Conservation (phyloP, 1,284 basidiomycete species). For the Trichosporon sp. region DNA sequence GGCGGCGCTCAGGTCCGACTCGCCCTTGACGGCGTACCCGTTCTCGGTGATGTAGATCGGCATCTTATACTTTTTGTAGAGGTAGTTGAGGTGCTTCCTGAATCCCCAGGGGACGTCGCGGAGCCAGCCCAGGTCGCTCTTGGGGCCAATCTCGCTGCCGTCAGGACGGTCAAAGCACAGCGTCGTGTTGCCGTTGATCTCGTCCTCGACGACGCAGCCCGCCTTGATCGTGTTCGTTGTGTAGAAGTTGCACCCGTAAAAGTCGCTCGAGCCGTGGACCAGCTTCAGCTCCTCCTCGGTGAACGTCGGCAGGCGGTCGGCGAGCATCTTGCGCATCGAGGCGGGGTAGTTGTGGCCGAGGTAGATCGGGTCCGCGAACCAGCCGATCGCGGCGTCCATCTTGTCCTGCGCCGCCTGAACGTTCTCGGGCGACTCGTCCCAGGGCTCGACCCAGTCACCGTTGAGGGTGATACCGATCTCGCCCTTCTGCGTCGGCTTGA, state of each 20-base stretch:
- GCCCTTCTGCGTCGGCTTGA: constrained; percentile 57
- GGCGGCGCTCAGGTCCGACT: constrained; percentile 62
- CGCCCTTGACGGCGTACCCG: constrained; percentile 71
- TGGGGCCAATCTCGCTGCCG: constrained; percentile 69
- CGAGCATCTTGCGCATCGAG: constrained; percentile 65
- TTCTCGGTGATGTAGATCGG: constrained; percentile 75
- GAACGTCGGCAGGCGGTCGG: constrained; percentile 68
- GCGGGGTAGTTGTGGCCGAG: constrained; percentile 62
- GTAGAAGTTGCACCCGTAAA: constrained; percentile 61
- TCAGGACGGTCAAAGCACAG: constrained; percentile 51
- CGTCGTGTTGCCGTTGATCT: constrained; percentile 66
- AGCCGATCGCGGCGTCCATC: constrained; percentile 65
- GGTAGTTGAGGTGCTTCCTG: constrained; percentile 66
- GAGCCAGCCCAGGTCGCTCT: constrained; percentile 59
- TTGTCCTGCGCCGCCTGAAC: constrained; percentile 67
- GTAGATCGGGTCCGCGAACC: constrained; percentile 67
- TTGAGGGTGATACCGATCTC: constrained; percentile 74
- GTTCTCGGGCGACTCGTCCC: constrained; percentile 66
- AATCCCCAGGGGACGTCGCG: constrained; percentile 52
- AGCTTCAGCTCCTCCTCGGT: constrained; percentile 65
- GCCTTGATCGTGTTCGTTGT: constrained; percentile 68
- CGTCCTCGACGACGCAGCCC: constrained; percentile 46
- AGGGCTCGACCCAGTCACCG: constrained; percentile 70
- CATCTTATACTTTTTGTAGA: constrained; percentile 66
- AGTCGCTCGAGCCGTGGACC: constrained; percentile 60